Evolutionary conservation across 2,329 filamentous ascomycete species (phyloP).

Genomic region (Sphaceloma murrayae): DNA sequence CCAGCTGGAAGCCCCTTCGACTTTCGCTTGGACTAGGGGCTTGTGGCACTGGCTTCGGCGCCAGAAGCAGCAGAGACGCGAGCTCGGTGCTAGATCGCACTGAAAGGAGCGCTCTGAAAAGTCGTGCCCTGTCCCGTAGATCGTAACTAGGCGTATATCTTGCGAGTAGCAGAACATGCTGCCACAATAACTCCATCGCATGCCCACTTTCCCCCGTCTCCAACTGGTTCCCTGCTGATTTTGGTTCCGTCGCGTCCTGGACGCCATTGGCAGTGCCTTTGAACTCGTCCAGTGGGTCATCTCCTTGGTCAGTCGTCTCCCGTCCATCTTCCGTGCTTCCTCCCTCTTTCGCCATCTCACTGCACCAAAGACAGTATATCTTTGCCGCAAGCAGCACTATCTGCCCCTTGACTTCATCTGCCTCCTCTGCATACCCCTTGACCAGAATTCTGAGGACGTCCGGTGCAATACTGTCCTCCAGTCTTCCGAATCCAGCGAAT

Average conservation of each 20-base stretch:
- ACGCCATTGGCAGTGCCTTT: too few species aligned
- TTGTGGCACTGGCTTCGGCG: conserved; percentile 88
- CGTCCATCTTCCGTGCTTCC: conserved; percentile 26
- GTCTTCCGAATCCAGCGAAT: conserved; percentile 65
- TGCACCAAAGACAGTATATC: conserved; percentile 83
- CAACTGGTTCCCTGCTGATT: conserved; percentile 22
- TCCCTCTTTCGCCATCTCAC: conserved; percentile 42
- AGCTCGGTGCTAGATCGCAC: conserved; percentile 69
- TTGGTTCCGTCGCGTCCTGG: conserved; percentile 20
- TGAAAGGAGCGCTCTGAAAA: conserved; percentile 76
- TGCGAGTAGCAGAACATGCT: conserved; percentile 72
- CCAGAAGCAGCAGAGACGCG: conserved; percentile 79
- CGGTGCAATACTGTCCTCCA: conserved; percentile 77
- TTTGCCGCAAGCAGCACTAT: conserved; percentile 92
- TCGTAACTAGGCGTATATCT: conserved; percentile 94
- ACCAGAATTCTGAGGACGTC: conserved; percentile 84
- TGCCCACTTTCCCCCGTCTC: conserved; percentile 35
- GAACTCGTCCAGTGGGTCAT: conserved; percentile 25
- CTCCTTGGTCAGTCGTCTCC: conserved; percentile 18
- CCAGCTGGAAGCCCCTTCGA: conserved; percentile 66
- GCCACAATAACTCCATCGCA: conserved; percentile 68
- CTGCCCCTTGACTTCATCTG: conserved; percentile 78
- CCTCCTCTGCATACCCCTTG: conserved; percentile 75
- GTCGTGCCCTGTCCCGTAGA: conserved; percentile 77
- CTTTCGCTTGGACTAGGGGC: conserved; percentile 81